Conservation (phyloP, 2,329 filamentous ascomycete species). For the Fusarium aywerte region DNA sequence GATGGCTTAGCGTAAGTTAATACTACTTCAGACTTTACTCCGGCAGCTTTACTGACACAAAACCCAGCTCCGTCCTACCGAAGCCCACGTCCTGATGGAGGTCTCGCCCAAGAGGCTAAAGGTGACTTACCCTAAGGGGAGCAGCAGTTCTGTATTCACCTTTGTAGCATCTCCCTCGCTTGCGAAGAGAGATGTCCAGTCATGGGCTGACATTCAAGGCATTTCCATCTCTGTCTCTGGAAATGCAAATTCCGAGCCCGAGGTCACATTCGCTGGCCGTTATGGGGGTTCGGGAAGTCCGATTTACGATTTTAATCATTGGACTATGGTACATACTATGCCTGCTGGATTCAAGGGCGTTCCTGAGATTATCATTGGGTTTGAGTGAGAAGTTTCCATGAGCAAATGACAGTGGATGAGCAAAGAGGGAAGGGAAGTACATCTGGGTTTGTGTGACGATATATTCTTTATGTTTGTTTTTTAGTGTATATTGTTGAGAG, state of each 20-base stretch:
- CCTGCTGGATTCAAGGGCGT: constrained; percentile 10
- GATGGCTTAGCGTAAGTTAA: constrained; percentile 20
- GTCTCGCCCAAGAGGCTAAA: constrained; percentile 11
- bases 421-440: too few relatives aligned
- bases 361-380: constrained; percentile 15
- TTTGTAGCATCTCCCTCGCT: constrained; percentile 18
- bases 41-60: not conserved
- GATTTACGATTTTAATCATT: constrained; percentile 14
- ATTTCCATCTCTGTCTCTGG: constrained; percentile 10
- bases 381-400: not conserved
- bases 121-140: not conserved
- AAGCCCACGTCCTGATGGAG: constrained; percentile 13
- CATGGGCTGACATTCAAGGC: constrained; percentile 9
- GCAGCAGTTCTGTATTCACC: constrained; percentile 9
- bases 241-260: not conserved
- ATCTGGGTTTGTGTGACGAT: too few relatives aligned
- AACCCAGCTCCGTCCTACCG: constrained; percentile 4
- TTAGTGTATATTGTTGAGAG: too few relatives aligned
- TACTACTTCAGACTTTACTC: fast-evolving
- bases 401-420: too few relatives aligned
- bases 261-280: constrained; percentile 11
- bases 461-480: too few relatives aligned
- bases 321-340: constrained; percentile 7
- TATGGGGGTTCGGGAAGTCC: constrained; percentile 17
- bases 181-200: constrained; percentile 15